These are phyloP conservation scores for Poa annua DNA, from an alignment of 176 grass and related monocot species.

Conservation along the genomic window DNA sequence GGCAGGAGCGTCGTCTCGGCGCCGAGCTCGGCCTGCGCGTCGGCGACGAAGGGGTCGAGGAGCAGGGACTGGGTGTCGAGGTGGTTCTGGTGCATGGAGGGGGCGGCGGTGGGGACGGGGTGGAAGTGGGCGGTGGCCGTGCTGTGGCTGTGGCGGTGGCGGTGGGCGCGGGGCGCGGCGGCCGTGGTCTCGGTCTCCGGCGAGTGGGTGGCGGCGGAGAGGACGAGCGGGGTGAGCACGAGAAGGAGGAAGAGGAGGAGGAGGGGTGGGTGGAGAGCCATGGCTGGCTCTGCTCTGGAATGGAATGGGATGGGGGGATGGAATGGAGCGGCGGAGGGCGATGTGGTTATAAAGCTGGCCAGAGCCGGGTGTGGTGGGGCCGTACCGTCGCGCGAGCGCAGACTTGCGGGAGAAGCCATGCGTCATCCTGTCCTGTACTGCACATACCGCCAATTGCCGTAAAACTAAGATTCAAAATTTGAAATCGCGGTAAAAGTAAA, in stretches of 20 bases:
- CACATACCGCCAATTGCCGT: too few species aligned
- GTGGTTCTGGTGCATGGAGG: constrained; percentile 53
- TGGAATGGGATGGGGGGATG: not conserved
- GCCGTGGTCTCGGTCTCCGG: not conserved
- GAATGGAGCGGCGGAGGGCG: not conserved
- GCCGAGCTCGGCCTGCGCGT: not conserved
- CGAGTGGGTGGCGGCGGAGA: constrained; percentile 18
- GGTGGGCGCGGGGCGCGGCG: constrained; percentile 15
- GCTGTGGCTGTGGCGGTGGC: constrained; percentile 4
- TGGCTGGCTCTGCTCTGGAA: not conserved
- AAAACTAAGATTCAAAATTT: too few species aligned
- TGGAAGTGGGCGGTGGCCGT: constrained; percentile 31
- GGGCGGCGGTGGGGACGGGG: constrained; percentile 10
- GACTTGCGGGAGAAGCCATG: not conserved
- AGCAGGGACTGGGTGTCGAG: constrained; percentile 39
- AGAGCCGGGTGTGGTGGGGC: not conserved
- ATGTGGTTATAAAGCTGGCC: not conserved
- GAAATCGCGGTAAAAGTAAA: too few species aligned
- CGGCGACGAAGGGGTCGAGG: constrained; percentile 29
- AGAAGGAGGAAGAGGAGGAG: constrained; percentile 22
- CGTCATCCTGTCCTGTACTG: too few species aligned
- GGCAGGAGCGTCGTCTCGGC: too few species aligned
- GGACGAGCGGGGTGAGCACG: constrained; percentile 13
- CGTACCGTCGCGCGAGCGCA: not conserved
- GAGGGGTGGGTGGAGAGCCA: constrained; percentile 23